Evolutionary conservation across 495 filamentous ascomycete genomes (phyloP).

Genomic region (Penicillium bovifimosum): DNA sequence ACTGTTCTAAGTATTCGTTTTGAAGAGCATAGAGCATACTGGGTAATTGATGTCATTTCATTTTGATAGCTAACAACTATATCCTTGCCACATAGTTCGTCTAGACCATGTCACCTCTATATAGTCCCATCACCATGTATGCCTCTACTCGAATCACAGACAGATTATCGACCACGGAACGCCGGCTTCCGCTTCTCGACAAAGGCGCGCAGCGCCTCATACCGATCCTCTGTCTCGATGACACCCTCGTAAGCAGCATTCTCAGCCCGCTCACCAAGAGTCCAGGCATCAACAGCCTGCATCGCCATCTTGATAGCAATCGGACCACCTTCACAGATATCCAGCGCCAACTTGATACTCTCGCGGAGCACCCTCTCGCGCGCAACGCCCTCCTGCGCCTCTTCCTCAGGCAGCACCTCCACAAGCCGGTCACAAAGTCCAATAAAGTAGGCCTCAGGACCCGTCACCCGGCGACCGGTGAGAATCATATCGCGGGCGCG

Average conservation of each 20-base stretch:
- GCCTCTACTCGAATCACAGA: background rate
- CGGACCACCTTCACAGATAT: conserved; percentile 85
- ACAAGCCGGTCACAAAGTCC: conserved; percentile 82
- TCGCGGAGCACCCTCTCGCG: conserved; percentile 61
- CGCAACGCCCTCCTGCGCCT: conserved; percentile 46
- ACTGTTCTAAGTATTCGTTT: too few species aligned
- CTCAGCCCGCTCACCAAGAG: conserved; percentile 60
- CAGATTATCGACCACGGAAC: conserved; percentile 57
- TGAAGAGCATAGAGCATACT: background rate
- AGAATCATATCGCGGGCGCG: conserved; percentile 80
- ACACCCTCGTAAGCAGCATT: conserved; percentile 74
- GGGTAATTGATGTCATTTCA: background rate
- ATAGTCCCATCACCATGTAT: background rate
- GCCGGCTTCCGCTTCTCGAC: conserved; percentile 83
- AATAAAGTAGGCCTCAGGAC: conserved; percentile 73
- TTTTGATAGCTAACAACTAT: background rate
- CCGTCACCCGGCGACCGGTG: conserved; percentile 75
- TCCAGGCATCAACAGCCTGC: conserved; percentile 59
- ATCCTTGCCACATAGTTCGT: background rate
- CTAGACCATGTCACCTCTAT: background rate
- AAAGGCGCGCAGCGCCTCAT: conserved; percentile 84
- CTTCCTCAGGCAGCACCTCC: conserved; percentile 58
- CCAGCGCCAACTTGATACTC: conserved; percentile 69
- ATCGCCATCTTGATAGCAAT: conserved; percentile 69
- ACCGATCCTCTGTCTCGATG: conserved; percentile 73